Evolutionary conservation across 768 basidiomycete species (phyloP), one percentile per base, ranked within the genome.

Genomic region (Trametes villosa): DNA sequence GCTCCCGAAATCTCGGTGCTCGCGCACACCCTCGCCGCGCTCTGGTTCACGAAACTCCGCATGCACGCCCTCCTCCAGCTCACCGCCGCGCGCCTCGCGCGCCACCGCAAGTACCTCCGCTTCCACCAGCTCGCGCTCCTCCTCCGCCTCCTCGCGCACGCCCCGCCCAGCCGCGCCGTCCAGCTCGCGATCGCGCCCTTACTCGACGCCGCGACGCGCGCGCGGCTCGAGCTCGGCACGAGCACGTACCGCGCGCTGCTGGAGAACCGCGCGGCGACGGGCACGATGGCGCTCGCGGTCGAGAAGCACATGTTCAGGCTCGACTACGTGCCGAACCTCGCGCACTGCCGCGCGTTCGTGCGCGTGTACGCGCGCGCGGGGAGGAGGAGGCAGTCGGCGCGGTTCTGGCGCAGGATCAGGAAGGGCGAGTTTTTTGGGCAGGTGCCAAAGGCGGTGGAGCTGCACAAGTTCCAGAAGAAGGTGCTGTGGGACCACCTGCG

Each of bases 41-140:
- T 80, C 52, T 74, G 82, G 30, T 80, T 89, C 9, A 79, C 81
- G 18, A 74, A 78, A 11, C 82, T 82, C 63, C 78, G 77, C 24
- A 75, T 88, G 26, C 62, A 83, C 15, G 59, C 77, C 2, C 79
- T 81, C 0, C 73, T 87, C 46, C 50, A 27, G 24, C 17, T 17
- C 3, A 26, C 46, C 24, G 20, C 54, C 24, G 79, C 76, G 17
- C 75, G 74, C 15, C 65, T 86, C 26, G 67, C 83, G 11, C 62
- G 46, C 66, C 69, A 17, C 57, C 78, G 33, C 68, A 72, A 40
- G 51, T 77, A 57, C 5, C 62, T 71, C 18, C 64, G 59, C 50
- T 62, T 60, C 9, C 58, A 53, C 38, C 60, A 62, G 12, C 6
- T 62, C 36, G 17, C 55, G 13, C 44, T 62, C 18, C 34, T 62